Evolutionary conservation across 2,329 filamentous ascomycete genomes (phyloP).

Genomic region (Epichloe gansuensis): DNA sequence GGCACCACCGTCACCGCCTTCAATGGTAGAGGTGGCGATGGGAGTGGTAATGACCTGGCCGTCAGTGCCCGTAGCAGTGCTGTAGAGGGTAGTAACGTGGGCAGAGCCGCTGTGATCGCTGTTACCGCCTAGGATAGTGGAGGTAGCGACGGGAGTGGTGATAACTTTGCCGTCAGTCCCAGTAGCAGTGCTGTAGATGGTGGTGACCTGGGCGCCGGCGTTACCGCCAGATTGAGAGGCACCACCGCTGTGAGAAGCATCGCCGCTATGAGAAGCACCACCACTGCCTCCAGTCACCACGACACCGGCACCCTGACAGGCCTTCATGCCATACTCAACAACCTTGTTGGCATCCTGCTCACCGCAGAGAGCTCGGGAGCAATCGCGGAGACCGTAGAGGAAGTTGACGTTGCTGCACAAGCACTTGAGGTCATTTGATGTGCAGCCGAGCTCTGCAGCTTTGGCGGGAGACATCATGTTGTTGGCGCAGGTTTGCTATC

Average conservation of each 20-base stretch:
- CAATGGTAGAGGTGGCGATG: conserved; percentile 24
- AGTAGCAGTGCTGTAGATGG: conserved; percentile 24
- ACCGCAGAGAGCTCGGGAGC: conserved; percentile 31
- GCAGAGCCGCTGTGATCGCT: conserved; percentile 5
- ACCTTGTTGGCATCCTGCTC: conserved; percentile 22
- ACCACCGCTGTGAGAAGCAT: not conserved
- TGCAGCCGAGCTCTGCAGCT: conserved; percentile 34
- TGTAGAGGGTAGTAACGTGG: conserved; percentile 24
- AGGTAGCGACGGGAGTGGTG: conserved; percentile 25
- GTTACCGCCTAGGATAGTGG: conserved; percentile 15
- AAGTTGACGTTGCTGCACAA: conserved; percentile 36
- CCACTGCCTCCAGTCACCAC: conserved; percentile 15
- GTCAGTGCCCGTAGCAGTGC: conserved; percentile 22
- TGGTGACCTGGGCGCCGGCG: conserved; percentile 14
- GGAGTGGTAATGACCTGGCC: conserved; percentile 22
- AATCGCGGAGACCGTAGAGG: conserved; percentile 39
- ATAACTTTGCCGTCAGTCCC: conserved; percentile 20
- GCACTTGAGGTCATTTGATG: conserved; percentile 27
- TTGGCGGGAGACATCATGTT: conserved; percentile 36
- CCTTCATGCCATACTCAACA: conserved; percentile 25
- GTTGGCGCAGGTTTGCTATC: conserved; percentile 35
- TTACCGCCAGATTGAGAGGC: not conserved
- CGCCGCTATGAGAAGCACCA: conserved; percentile 3
- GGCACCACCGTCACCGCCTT: conserved; percentile 9
- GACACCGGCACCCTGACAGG: conserved; percentile 27